Percentiles rank a stretch among this genome's conserved stretches.
Evolutionary conservation across 2,329 filamentous ascomycete genomes (phyloP).

Genomic region (Conoideocrella luteorostrata): DNA sequence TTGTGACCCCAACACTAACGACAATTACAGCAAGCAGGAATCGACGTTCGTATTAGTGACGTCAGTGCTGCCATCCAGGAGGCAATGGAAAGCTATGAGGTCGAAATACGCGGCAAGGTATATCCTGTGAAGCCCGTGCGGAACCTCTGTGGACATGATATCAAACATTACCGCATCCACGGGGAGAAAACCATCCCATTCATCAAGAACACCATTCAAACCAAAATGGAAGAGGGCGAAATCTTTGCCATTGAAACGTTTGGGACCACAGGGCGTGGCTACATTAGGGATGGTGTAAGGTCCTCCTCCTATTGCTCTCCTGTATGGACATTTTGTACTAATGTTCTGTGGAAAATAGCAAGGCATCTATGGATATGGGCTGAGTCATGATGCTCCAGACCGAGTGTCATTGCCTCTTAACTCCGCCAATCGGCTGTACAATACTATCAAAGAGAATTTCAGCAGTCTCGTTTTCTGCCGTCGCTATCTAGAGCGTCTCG

Average conservation of each 20-base stretch:
- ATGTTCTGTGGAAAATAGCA: slow-evolving; percentile 21
- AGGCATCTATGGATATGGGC: slow-evolving; percentile 47
- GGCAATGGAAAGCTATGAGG: slow-evolving; percentile 84
- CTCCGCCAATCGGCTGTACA: slow-evolving; percentile 50
- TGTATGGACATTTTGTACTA: not conserved
- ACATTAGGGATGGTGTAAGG: slow-evolving; percentile 68
- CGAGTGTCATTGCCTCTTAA: slow-evolving; percentile 34
- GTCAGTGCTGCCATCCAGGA: slow-evolving; percentile 78
- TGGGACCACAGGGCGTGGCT: slow-evolving; percentile 79
- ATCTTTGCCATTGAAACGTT: slow-evolving; percentile 92
- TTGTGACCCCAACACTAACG: slow-evolving; percentile 2
- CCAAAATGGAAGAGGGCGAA: slow-evolving; percentile 94
- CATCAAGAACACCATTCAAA: slow-evolving; percentile 73
- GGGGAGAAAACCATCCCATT: slow-evolving; percentile 86
- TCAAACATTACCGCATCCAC: slow-evolving; percentile 79
- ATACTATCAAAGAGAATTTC: slow-evolving; percentile 56
- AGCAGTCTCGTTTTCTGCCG: slow-evolving; percentile 55
- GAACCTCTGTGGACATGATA: slow-evolving; percentile 80
- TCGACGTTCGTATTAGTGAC: slow-evolving; percentile 79
- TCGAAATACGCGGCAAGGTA: slow-evolving; percentile 70
- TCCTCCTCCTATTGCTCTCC: not conserved
- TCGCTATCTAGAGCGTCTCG: slow-evolving; percentile 58
- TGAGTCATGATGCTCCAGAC: slow-evolving; percentile 29
- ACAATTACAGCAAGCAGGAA: slow-evolving; percentile 51
- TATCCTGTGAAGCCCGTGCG: slow-evolving; percentile 74